Base-by-base conservation (phyloP, 2,329 filamentous ascomycete genomes). In the Ceratocystis huliohia region DNA sequence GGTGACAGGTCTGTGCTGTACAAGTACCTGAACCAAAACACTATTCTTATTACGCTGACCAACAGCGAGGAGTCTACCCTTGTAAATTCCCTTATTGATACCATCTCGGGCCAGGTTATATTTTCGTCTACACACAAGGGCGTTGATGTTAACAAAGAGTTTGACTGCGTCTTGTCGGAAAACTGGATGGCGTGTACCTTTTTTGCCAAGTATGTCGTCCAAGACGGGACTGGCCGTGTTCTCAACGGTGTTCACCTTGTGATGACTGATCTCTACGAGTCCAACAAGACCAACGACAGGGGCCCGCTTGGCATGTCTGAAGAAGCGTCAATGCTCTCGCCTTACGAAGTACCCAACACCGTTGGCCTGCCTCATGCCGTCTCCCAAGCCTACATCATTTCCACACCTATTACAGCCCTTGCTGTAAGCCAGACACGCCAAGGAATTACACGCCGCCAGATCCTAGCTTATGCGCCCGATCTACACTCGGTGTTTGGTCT, bases 181-280 rank as follows among this genome's bases (percentile, higher is more conserved):
- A 97, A 99, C 76, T 97, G 93, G 91, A 92, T 95, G 73, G 82
- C 87, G 5, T 97, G 96, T 78, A 88, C 90, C 6, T 89, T 92
- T 75, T 88, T 83, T 71, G 83, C 81, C 45, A 77, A 83, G 71
- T 86, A 86, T 73, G 76, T 78, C 2, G 79, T 86, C 41, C 76
- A 79, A 56, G 82, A 86, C 69, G 77, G 80, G 28, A 73, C 74
- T 20, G 70, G 70, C 1, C 72, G 77, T 2, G 76, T 80, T n/a
- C 83, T 92, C 68, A 90, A 91, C 75, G 92, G 92, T 46, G 89
- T 96, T 75, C 90, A 96, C 71, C 81, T 97, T 6, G 82, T 92
- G 22, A 82, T 96, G 10, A 87, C 89, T 0, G 93, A 99, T 73
- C 83, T 99, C 45, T 97, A 92, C 76, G 94, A 96, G 75, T 96